phyloP scores from a whole-genome alignment of 2,329 filamentous ascomycete species.

The Coniochaeta sp. region DNA sequence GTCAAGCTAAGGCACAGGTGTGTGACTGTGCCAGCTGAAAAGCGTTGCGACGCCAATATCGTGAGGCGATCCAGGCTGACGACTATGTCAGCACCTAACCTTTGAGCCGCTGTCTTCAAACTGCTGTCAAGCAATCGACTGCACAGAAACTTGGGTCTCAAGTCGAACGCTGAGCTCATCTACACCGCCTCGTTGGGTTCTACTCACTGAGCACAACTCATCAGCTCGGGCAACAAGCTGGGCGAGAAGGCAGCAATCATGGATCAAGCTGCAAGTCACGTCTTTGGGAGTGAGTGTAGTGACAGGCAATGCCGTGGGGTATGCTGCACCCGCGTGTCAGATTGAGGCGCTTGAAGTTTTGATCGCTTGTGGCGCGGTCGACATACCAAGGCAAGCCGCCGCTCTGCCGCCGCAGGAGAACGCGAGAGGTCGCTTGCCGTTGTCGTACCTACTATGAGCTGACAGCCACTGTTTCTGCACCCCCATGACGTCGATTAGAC shows the following conservation, averaged over 20 bases:
- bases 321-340: background rate
- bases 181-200: slow-evolving; percentile 23
- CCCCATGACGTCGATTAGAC: slow-evolving; percentile 6
- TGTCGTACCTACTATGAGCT: background rate
- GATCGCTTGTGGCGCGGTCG: background rate
- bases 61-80: slow-evolving; percentile 9
- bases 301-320: background rate
- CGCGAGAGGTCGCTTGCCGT: background rate
- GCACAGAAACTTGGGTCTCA: slow-evolving; percentile 22
- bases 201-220: slow-evolving; percentile 10
- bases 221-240: slow-evolving; percentile 8
- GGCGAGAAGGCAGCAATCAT: slow-evolving; percentile 8
- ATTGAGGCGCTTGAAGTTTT: background rate
- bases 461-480: background rate
- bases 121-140: slow-evolving; percentile 11
- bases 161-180: slow-evolving; percentile 15
- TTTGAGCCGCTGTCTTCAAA: slow-evolving; percentile 11
- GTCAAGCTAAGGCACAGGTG: background rate
- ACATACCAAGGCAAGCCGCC: background rate
- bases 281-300: background rate
- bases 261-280: background rate
- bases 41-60: background rate
- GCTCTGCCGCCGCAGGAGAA: background rate
- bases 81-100: slow-evolving; percentile 12
- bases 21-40: background rate